Evolutionary conservation across 2,329 filamentous ascomycete genomes (phyloP).

Genomic region (Fusarium sp.): DNA sequence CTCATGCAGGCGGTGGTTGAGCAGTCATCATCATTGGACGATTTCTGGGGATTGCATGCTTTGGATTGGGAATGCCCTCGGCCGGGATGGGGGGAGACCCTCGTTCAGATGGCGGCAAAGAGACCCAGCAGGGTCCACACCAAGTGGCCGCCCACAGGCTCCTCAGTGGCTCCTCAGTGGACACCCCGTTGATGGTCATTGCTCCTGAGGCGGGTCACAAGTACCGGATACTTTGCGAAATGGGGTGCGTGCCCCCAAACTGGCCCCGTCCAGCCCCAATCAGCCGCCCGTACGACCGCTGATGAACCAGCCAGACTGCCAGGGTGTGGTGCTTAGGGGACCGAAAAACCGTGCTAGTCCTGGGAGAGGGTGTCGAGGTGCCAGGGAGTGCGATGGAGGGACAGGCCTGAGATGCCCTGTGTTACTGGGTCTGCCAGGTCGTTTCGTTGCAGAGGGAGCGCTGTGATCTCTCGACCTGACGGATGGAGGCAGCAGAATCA

Average conservation of each 20-base stretch:
- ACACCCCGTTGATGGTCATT: conserved; percentile 26
- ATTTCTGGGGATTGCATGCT: conserved; percentile 23
- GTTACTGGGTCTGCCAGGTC: conserved; percentile 19
- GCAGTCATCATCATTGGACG: conserved; percentile 38
- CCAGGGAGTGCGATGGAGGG: conserved; percentile 22
- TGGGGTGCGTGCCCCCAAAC: conserved; percentile 25
- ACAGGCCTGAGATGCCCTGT: conserved; percentile 19
- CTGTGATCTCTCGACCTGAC: conserved; percentile 8
- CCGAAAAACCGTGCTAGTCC: conserved; percentile 25
- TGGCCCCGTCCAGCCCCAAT: conserved; percentile 32
- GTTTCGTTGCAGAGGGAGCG: conserved; percentile 18
- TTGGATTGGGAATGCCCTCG: conserved; percentile 7
- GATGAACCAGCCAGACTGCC: conserved; percentile 40
- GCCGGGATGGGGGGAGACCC: conserved; percentile 30
- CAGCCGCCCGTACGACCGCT: conserved; percentile 38
- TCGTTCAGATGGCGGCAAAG: conserved; percentile 37
- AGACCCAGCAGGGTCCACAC: conserved; percentile 32
- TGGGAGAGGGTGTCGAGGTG: conserved; percentile 33
- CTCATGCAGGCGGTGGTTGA: conserved; percentile 33
- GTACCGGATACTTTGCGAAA: conserved; percentile 38
- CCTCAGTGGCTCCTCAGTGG: conserved; percentile 29
- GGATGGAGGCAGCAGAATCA: conserved; percentile 19
- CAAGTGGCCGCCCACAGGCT: conserved; percentile 15
- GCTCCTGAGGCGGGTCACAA: conserved; percentile 30
- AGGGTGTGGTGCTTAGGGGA: conserved; percentile 31